Evolutionary conservation across 1,284 basidiomycete genomes (phyloP).

Genomic region (Heterobasidion parviporum): DNA sequence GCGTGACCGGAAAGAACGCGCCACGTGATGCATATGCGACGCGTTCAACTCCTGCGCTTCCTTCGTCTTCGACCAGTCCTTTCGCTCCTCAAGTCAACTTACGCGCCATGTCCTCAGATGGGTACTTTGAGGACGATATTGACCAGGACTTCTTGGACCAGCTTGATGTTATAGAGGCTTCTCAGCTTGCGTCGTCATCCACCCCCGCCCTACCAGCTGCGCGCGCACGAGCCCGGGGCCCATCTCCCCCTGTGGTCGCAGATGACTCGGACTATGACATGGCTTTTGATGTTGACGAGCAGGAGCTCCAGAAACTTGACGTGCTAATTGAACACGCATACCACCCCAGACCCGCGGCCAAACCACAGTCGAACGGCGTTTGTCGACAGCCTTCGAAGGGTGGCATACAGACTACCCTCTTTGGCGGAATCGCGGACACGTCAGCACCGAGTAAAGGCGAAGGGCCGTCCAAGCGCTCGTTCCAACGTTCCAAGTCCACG

Average conservation of each 20-base stretch:
- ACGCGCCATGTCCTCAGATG: conserved; percentile 54
- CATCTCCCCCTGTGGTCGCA: conserved; percentile 18
- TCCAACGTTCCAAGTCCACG: conserved; percentile 34
- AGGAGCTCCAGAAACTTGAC: conserved; percentile 38
- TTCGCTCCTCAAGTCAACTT: no score
- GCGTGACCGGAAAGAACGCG: no score
- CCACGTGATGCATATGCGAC: no score
- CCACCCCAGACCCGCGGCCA: conserved; percentile 24
- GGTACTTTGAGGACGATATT: conserved; percentile 53
- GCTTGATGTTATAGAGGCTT: conserved; percentile 62
- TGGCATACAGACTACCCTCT: conserved; percentile 57
- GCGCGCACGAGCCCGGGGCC: not conserved
- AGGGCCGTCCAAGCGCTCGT: conserved; percentile 20
- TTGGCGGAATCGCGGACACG: conserved; percentile 40
- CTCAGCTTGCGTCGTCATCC: conserved; percentile 26
- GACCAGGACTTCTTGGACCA: conserved; percentile 40
- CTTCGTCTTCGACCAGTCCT: no score
- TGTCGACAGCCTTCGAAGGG: conserved; percentile 25
- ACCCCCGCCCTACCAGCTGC: conserved; percentile 4
- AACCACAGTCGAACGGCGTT: conserved; percentile 1
- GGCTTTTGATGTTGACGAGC: conserved; percentile 46
- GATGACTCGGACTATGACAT: conserved; percentile 33
- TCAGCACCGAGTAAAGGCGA: conserved; percentile 13
- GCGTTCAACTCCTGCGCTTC: no score
- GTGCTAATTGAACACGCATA: conserved; percentile 45